phyloP scores from a whole-genome alignment of 2,329 filamentous ascomycete genomes.

The Apiospora sp. region DNA sequence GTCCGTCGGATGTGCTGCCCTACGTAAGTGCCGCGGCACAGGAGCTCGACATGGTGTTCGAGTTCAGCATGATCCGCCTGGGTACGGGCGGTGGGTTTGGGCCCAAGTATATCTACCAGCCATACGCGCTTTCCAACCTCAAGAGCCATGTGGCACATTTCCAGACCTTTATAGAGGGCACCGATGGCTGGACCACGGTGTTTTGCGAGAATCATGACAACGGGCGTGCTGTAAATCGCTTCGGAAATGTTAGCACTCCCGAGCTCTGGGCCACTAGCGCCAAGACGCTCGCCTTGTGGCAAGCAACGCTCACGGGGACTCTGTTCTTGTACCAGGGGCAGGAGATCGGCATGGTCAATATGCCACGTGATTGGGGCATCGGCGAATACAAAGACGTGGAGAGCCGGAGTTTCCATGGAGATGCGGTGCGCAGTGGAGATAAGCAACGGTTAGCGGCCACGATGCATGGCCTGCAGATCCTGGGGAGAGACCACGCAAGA shows the following conservation, averaged over 20 bases:
- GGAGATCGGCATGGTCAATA: slow-evolving; percentile 68
- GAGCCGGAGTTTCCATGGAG: slow-evolving; percentile 58
- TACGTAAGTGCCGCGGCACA: slow-evolving; percentile 62
- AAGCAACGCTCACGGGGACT: slow-evolving; percentile 59
- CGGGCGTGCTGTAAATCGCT: slow-evolving; percentile 63
- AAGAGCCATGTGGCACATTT: slow-evolving; percentile 54
- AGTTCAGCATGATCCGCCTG: slow-evolving; percentile 64
- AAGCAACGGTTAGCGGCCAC: slow-evolving; percentile 52
- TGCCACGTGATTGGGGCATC: slow-evolving; percentile 58
- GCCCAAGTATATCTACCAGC: slow-evolving; percentile 58
- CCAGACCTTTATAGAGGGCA: slow-evolving; percentile 58
- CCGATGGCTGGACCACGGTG: slow-evolving; percentile 64
- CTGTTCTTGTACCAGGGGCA: slow-evolving; percentile 68
- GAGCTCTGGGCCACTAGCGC: slow-evolving; percentile 53
- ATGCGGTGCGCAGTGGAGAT: slow-evolving; percentile 48
- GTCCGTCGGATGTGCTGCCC: slow-evolving; percentile 58
- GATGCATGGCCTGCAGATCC: slow-evolving; percentile 60
- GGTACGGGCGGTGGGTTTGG: slow-evolving; percentile 56
- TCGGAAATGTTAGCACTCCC: slow-evolving; percentile 54
- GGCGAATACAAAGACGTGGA: slow-evolving; percentile 64
- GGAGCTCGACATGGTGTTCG: slow-evolving; percentile 69
- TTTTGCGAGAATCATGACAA: slow-evolving; percentile 74
- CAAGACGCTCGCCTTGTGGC: slow-evolving; percentile 61
- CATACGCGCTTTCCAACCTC: slow-evolving; percentile 53
- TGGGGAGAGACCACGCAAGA: slow-evolving; percentile 70